Evolutionary conservation across 2,329 filamentous ascomycete species (phyloP).

Genomic region (Periconia digitata): DNA sequence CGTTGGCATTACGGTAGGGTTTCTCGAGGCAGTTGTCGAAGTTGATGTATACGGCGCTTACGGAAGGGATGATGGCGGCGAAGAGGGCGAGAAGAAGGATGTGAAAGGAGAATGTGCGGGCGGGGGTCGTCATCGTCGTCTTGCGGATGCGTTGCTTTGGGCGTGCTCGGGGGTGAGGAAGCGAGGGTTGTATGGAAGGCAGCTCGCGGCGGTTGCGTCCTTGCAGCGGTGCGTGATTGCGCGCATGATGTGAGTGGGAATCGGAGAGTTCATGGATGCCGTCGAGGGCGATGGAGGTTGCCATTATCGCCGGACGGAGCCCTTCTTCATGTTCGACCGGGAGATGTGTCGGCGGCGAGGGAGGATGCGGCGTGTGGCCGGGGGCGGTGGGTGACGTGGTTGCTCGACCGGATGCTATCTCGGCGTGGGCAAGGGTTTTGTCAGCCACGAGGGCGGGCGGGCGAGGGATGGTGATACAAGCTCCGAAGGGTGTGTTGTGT

Average conservation of each 20-base stretch:
- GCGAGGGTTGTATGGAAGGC: conserved; percentile 31
- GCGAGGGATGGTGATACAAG: no score
- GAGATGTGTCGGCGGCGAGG: conserved; percentile 5
- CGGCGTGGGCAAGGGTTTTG: no score
- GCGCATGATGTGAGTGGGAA: not conserved
- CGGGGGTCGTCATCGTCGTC: conserved; percentile 11
- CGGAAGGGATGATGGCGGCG: conserved; percentile 25
- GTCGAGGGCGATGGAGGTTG: conserved; percentile 23
- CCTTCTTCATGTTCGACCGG: conserved; percentile 33
- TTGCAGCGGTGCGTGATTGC: not conserved
- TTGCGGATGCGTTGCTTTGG: conserved; percentile 20
- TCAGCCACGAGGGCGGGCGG: no score
- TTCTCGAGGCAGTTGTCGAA: conserved; percentile 81
- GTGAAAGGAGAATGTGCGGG: not conserved
- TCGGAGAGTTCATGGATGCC: conserved; percentile 13
- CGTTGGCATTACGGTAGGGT: conserved; percentile 58
- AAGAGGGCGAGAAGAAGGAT: conserved; percentile 28
- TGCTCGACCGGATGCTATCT: no score
- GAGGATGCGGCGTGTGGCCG: conserved; percentile 4
- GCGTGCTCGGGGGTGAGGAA: conserved; percentile 31
- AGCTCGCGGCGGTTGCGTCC: conserved; percentile 19
- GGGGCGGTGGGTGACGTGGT: conserved; percentile 3
- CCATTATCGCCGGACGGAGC: conserved; percentile 24
- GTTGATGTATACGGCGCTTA: conserved; percentile 61
- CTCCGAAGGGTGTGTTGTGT: no score